Conservation (phyloP, 306 rosid genomes). For the Begonia masoniana region DNA sequence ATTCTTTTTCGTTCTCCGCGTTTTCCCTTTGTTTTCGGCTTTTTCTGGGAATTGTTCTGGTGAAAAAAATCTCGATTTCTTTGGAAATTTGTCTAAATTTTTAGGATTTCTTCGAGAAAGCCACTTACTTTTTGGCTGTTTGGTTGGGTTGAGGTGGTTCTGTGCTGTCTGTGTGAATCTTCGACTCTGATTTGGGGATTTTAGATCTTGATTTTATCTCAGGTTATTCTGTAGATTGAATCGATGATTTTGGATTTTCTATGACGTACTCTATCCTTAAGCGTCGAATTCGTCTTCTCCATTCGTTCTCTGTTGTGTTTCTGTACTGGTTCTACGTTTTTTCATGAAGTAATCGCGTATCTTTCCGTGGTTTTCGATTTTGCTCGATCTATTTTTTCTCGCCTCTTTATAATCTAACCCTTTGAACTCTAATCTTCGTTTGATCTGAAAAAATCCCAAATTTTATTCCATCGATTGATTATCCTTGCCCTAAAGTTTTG, state of each 20-base stretch:
- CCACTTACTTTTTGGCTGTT: neutral
- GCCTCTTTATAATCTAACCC: neutral
- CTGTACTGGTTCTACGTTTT: constrained; percentile 57
- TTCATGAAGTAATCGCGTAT: constrained; percentile 37
- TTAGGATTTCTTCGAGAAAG: neutral
- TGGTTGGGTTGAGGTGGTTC: neutral
- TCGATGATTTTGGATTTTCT: constrained; percentile 29
- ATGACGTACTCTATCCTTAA: constrained; percentile 22
- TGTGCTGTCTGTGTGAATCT: neutral
- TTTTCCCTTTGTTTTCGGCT: neutral
- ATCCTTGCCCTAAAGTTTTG: too few species aligned
- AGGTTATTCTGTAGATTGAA: constrained; percentile 1
- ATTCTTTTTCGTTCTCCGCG: neutral
- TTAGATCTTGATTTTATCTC: neutral
- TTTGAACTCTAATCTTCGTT: neutral
- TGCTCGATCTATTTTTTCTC: constrained; percentile 2
- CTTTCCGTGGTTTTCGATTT: neutral
- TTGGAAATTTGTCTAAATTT: neutral
- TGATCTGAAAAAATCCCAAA: neutral
- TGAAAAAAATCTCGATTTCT: neutral
- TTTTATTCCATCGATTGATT: neutral
- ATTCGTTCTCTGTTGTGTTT: constrained; percentile 47
- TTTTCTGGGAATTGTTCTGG: neutral
- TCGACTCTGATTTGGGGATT: neutral
- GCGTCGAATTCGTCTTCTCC: constrained; percentile 38